phyloP scores from a whole-genome alignment of 805 yeast species.

The Lipomyces chichibuensis region DNA sequence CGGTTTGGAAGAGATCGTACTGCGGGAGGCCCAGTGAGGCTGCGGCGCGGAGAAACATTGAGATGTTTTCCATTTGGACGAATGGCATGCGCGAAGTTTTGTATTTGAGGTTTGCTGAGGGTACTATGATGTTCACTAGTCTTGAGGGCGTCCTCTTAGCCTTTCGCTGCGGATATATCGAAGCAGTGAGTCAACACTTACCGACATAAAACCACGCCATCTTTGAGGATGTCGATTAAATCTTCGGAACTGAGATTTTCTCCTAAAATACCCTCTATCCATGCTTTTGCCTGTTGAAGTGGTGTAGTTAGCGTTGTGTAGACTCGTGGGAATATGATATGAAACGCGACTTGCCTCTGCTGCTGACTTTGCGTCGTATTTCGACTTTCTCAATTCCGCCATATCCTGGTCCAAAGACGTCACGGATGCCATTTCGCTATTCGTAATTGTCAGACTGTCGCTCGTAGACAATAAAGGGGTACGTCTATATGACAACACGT shows the following conservation, averaged over 20 bases:
- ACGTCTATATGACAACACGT: too few species aligned
- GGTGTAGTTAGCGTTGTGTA: not conserved
- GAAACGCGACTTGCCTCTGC: slow-evolving; percentile 37
- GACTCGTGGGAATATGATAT: not conserved
- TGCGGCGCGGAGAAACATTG: slow-evolving; percentile 67
- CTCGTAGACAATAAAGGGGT: too few species aligned
- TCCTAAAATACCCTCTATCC: slow-evolving; percentile 55
- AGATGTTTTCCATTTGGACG: slow-evolving; percentile 82
- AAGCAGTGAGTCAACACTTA: slow-evolving; percentile 10
- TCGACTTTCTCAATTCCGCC: slow-evolving; percentile 52
- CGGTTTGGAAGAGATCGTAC: slow-evolving; percentile 79
- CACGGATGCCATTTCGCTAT: slow-evolving; percentile 45
- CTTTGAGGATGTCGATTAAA: slow-evolving; percentile 59
- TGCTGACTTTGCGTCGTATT: slow-evolving; percentile 50
- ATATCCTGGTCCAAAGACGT: slow-evolving; percentile 70
- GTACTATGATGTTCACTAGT: slow-evolving; percentile 50
- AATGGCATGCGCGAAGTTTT: slow-evolving; percentile 75
- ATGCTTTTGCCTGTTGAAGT: slow-evolving; percentile 45
- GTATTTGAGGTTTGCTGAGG: slow-evolving; percentile 46
- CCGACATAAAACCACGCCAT: slow-evolving; percentile 60
- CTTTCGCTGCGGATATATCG: too few species aligned
- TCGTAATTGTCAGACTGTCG: not conserved
- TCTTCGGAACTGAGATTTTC: slow-evolving; percentile 48
- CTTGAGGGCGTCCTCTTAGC: slow-evolving; percentile 15
- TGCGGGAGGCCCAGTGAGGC: slow-evolving; percentile 70